Evolutionary conservation across 208 protist species (phyloP).

Genomic region (Leishmania aethiopica): DNA sequence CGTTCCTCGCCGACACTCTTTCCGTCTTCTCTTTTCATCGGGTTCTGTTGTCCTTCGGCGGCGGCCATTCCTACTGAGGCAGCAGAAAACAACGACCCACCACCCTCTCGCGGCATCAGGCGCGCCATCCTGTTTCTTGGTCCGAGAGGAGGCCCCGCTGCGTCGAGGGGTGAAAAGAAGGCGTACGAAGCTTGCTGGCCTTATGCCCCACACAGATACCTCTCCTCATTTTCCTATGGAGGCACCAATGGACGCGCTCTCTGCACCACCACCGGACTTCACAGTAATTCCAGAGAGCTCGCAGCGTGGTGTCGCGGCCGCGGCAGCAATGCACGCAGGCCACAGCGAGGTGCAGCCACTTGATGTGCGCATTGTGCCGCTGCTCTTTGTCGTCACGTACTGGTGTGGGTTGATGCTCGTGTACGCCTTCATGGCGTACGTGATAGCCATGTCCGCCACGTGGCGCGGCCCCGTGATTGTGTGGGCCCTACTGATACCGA

Average conservation of each 20-base stretch:
- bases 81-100: background rate
- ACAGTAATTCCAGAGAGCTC: background rate
- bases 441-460: slow-evolving; percentile 1
- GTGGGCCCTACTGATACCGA: slow-evolving; percentile 22
- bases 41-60: background rate
- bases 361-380: slow-evolving; percentile 21
- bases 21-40: background rate
- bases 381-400: slow-evolving; percentile 17
- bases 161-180: background rate
- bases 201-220: background rate
- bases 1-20: background rate
- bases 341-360: background rate
- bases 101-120: background rate
- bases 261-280: background rate
- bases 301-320: background rate
- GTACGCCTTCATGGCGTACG: slow-evolving; percentile 25
- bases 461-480: slow-evolving; percentile 31
- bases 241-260: background rate
- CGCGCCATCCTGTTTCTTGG: background rate
- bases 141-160: background rate
- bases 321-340: background rate
- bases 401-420: slow-evolving; percentile 24
- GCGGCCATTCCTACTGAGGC: background rate
- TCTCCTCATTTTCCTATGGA: background rate
- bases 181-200: background rate